Evolutionary conservation across 257 asterid species (phyloP).

Genomic region (Lycium ferocissimum): DNA sequence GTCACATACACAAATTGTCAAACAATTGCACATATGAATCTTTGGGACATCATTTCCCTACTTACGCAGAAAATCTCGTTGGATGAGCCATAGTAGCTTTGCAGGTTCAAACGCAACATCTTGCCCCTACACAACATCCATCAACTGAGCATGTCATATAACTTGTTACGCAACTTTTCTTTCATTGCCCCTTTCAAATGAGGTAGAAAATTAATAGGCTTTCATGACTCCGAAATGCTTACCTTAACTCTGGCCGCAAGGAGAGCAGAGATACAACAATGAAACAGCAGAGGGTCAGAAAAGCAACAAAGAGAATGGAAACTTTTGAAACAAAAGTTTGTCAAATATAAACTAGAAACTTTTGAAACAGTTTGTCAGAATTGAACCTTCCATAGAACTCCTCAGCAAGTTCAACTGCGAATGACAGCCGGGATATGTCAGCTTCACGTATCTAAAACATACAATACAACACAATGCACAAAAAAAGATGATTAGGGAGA

Average conservation of each 20-base stretch:
- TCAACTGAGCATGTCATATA: slow-evolving; percentile 35
- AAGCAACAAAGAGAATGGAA: slow-evolving; percentile 27
- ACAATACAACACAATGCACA: slow-evolving; percentile 28
- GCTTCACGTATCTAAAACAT: slow-evolving; percentile 93
- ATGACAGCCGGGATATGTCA: slow-evolving; percentile 93
- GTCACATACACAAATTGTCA: slow-evolving; percentile 9
- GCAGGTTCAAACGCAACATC: slow-evolving; percentile 99
- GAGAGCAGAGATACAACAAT: slow-evolving; percentile 29
- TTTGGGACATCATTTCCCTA: slow-evolving; percentile 29
- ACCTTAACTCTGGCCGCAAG: slow-evolving; percentile 86
- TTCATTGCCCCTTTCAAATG: neutral
- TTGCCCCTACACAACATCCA: slow-evolving; percentile 73
- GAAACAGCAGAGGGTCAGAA: slow-evolving; percentile 34
- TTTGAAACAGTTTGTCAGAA: slow-evolving; percentile 14
- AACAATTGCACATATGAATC: neutral
- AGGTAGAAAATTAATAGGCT: slow-evolving; percentile 17
- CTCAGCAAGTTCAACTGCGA: slow-evolving; percentile 99
- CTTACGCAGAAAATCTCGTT: slow-evolving; percentile 98
- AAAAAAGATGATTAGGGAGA: slow-evolving; percentile 17
- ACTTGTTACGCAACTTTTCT: slow-evolving; percentile 11
- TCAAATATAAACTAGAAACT: slow-evolving; percentile 1
- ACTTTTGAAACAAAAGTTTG: slow-evolving; percentile 18
- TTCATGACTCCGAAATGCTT: slow-evolving; percentile 32
- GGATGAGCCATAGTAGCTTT: slow-evolving; percentile 96
- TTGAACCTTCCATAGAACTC: slow-evolving; percentile 95